A percentile compares a stretch with the other conserved stretches of the same genome.
phyloP scores from a whole-genome alignment of 148 eudicot genomes.

The Fallopia convolvulus region DNA sequence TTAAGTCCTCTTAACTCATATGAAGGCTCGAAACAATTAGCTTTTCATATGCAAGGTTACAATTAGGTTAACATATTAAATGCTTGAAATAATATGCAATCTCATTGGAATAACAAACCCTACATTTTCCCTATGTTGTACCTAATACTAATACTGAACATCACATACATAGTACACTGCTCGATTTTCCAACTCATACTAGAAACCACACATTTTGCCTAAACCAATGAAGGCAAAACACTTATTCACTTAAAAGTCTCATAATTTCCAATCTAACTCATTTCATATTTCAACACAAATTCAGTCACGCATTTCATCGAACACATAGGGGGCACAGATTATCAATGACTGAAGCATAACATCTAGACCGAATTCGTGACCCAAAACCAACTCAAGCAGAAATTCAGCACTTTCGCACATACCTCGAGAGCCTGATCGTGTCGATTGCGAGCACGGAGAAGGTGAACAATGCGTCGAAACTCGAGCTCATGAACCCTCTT shows the following conservation, averaged over 20 bases:
- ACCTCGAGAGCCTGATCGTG: conserved; percentile 48
- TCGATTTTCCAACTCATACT: background rate
- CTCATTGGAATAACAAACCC: background rate
- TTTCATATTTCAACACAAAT: background rate
- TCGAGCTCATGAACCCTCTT: conserved; percentile 16
- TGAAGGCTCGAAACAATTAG: too few species aligned
- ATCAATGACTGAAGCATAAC: background rate
- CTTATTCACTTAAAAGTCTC: background rate
- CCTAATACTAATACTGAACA: too few species aligned
- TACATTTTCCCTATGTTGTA: background rate
- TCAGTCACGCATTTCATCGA: conserved; percentile 9
- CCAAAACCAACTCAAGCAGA: background rate
- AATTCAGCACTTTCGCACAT: background rate
- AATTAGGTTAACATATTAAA: too few species aligned
- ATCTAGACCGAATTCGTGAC: background rate
- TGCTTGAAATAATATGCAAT: too few species aligned
- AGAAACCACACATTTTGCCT: background rate
- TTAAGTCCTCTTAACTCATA: too few species aligned
- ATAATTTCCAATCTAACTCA: background rate
- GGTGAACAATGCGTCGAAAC: conserved; percentile 31
- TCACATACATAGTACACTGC: background rate
- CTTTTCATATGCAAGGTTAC: too few species aligned
- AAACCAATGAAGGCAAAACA: background rate
- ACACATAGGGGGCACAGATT: background rate
- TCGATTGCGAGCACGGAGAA: conserved; percentile 35